These are phyloP conservation scores for Trichomonas gallinae DNA, from an alignment of 208 protist genomes.

Conservation along the genomic window DNA sequence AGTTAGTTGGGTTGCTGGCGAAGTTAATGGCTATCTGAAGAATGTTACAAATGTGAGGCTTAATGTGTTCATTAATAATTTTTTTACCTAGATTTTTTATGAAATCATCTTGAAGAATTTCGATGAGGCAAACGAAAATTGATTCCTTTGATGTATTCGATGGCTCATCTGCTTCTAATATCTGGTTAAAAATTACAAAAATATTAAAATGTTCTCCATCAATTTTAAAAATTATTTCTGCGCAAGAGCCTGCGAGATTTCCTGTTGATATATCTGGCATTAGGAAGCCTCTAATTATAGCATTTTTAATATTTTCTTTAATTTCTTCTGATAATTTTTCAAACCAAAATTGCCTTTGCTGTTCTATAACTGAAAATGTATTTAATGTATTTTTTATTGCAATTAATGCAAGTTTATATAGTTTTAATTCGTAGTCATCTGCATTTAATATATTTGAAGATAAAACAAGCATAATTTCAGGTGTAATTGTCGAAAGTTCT, in stretches of 20 bases:
- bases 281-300: background rate
- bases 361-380: background rate
- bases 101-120: background rate
- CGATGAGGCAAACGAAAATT: background rate
- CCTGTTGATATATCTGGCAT: background rate
- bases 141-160: background rate
- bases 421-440: background rate
- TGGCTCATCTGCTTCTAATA: background rate
- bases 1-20: background rate
- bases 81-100: background rate
- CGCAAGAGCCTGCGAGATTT: background rate
- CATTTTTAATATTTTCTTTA: background rate
- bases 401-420: background rate
- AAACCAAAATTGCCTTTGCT: background rate
- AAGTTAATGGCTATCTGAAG: background rate
- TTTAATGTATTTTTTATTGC: background rate
- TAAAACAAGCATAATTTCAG: background rate
- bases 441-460: background rate
- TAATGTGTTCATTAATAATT: background rate
- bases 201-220: background rate
- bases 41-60: background rate
- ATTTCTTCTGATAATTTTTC: background rate
- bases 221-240: background rate
- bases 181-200: background rate
- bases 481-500: background rate